These are phyloP conservation scores for Artemisia annua DNA, from an alignment of 129 eudicot genomes.

Conservation along the genomic window DNA sequence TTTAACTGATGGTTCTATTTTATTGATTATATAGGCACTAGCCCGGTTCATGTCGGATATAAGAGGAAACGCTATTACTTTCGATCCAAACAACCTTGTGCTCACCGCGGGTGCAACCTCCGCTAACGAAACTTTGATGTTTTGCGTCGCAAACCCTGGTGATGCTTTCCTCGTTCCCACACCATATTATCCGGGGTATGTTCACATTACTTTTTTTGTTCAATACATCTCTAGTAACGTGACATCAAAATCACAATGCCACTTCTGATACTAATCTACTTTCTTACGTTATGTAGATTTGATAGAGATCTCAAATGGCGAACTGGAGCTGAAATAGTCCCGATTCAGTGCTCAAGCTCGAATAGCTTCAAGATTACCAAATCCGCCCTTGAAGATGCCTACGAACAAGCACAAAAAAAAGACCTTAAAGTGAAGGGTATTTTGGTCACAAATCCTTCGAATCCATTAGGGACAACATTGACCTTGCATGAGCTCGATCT, in stretches of 20 bases:
- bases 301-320: constrained; percentile 99
- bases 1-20: background rate
- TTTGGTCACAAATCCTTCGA: constrained; percentile 84
- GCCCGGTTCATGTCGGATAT: constrained; percentile 73
- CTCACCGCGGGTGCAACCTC: constrained; percentile 99
- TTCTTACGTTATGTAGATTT: constrained; percentile 51
- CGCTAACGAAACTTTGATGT: constrained; percentile 82
- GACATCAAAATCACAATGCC: background rate
- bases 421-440: constrained; percentile 83
- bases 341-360: constrained; percentile 78
- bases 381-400: constrained; percentile 79
- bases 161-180: constrained; percentile 92
- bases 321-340: constrained; percentile 88
- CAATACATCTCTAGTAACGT: constrained; percentile 18
- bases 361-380: constrained; percentile 68
- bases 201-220: constrained; percentile 1
- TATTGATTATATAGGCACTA: constrained; percentile 55
- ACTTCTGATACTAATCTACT: constrained; percentile 21
- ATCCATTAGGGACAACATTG: constrained; percentile 83
- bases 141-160: constrained; percentile 88
- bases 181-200: constrained; percentile 95
- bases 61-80: constrained; percentile 68
- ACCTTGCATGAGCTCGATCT: constrained; percentile 63
- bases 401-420: constrained; percentile 55
- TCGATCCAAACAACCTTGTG: constrained; percentile 71